Evolutionary conservation across 257 asterid genomes (phyloP), one percentile per base, ranked within the genome.

Genomic region (Solanum appendiculatum): DNA sequence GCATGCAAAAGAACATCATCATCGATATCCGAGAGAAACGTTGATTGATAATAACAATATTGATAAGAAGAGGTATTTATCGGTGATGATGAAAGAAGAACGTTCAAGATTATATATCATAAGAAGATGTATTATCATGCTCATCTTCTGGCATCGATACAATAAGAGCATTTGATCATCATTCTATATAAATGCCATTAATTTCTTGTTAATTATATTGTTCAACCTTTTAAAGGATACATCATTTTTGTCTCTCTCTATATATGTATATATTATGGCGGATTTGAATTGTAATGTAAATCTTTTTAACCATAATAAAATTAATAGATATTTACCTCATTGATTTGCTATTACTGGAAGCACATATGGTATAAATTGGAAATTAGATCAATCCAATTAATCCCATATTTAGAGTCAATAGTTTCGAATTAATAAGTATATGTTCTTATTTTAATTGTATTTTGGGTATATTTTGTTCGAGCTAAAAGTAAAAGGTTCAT

Each of bases 41-140:
- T 2, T 40, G 39, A 58, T 81, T 18, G 18, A 16, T 16, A 34
- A 72, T 72, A 69, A 70, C 23, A 34, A 15, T 63, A 63, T 34
- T 69, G 14, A 69, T 69, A 34, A 70, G 23, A 37, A 21, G 11
- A 18, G 82, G 1, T 37, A 23, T 73, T 73, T 36, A 73, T 73
- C 51, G 1, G 2, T 23, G 31, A 73, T 36, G 82, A 73, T 73
- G 9, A 73, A 73, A 36, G 82, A 90, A 81, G 68, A 86, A 42
- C 85, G 90, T 44, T 90, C 92, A 37, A 90, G 89, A 85, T 89
- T 90, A 37, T 89, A 89, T 63, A 90, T 90, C 60, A 37, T 74
- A 7, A 86, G 89, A 42, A 89, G 74, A 86, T 90, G 92, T 56
- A 37, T 90, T 0, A 27, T 89, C 36, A 87, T 90, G 92, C 90